Conservation (phyloP, 495 filamentous ascomycete genomes). For the Penicillium chermesinum region DNA sequence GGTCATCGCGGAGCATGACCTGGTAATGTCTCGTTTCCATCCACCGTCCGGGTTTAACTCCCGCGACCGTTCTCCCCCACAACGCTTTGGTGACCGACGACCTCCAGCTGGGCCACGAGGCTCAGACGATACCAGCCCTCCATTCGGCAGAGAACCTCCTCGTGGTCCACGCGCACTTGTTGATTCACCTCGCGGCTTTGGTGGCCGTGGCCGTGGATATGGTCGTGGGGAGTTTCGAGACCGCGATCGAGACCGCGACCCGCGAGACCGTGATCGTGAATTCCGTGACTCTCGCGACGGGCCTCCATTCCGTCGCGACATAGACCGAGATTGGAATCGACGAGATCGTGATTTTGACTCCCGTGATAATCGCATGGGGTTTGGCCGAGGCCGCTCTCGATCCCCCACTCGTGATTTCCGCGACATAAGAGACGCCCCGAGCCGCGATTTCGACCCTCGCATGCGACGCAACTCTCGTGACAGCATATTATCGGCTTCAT, state of each 20-base stretch:
- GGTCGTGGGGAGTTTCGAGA: slow-evolving; percentile 58
- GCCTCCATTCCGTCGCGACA: slow-evolving; percentile 34
- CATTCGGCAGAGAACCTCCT: slow-evolving; percentile 54
- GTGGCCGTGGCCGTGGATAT: slow-evolving; percentile 43
- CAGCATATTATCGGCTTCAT: slow-evolving; percentile 62
- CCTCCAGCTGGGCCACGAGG: slow-evolving; percentile 37
- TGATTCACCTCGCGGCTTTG: slow-evolving; percentile 53
- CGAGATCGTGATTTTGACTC: slow-evolving; percentile 41
- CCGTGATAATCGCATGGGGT: slow-evolving; percentile 34
- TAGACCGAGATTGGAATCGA: slow-evolving; percentile 39
- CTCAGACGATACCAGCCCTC: slow-evolving; percentile 34
- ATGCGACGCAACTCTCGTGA: slow-evolving; percentile 55
- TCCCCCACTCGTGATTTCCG: slow-evolving; percentile 49
- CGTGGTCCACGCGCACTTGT: slow-evolving; percentile 66
- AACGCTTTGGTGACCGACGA: slow-evolving; percentile 44
- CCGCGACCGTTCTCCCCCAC: slow-evolving; percentile 45
- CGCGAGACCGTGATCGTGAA: slow-evolving; percentile 38
- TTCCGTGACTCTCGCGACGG: slow-evolving; percentile 39
- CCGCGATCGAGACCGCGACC: slow-evolving; percentile 53
- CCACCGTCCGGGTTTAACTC: slow-evolving; percentile 45
- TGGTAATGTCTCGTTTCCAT: slow-evolving; percentile 47
- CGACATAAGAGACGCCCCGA: slow-evolving; percentile 37
- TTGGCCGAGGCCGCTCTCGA: slow-evolving; percentile 42
- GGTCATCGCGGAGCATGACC: slow-evolving; percentile 39
- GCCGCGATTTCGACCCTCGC: slow-evolving; percentile 40